Evolutionary conservation across 2,329 filamentous ascomycete genomes (phyloP), one percentile per base, ranked within the genome.

Genomic region (Cordyceps farinosa): DNA sequence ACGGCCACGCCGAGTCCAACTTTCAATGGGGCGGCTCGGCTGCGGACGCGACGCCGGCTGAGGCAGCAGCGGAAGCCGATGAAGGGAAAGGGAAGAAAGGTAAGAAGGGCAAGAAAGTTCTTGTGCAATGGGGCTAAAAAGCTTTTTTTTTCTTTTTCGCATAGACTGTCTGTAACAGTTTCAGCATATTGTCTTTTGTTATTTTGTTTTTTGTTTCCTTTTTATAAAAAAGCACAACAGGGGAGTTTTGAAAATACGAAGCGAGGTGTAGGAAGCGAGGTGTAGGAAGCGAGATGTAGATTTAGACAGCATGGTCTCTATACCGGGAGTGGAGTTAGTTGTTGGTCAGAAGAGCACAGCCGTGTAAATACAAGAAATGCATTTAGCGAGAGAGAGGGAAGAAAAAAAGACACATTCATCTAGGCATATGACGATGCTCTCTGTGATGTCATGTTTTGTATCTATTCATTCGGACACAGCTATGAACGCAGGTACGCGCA

Each of bases 71-170:
- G 17, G 73, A 68, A 2, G 72, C 63, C 1, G 69, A 70, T 2
- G 71, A 67, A 1, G 69, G 73, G 3, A 82, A 81, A 66, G 78
- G 79, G 1, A 85, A 84, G 64, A 84, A 87, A 74, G 82, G 81
- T 22, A 86, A 87, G 72, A 87, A 86, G 72, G 70, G 62, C 11
- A 64, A 64, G 30, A 78, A 86, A 71, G 83, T 88, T 8, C 72
- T 87, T 55, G 83, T 85, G 48, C 81, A 84, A 69, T 87, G 85
- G 85, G 85, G 85, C 29, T 87, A 71, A 70, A 15, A 44, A 38
- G 36, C 15, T 8, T 51, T 9, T 50, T 15, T 17, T 27, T 52
- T 34, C 15, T 32, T 7, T 52, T 52, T n/a, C 48, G 27, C 10
- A n/a, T 45, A 30, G 5, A 30, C 47, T 47, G 34, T 51, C 22